A percentile compares a stretch with the other conserved stretches of the same genome.
phyloP scores from a whole-genome alignment of 2,329 filamentous ascomycete species.

The Tolypocladium paradoxum region DNA sequence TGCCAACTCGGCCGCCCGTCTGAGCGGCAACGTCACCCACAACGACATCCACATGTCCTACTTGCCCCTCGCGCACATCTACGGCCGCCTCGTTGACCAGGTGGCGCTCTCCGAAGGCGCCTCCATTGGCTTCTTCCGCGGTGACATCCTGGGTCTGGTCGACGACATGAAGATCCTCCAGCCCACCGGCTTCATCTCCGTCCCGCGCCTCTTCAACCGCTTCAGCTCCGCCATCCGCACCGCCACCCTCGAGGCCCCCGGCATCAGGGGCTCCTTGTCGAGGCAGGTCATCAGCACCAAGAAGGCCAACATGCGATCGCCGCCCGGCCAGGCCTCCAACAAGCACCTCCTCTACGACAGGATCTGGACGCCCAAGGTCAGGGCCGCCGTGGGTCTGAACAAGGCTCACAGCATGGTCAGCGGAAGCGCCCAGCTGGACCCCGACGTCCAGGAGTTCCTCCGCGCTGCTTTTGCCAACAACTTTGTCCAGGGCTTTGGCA shows the following conservation, averaged over 20 bases:
- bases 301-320: slow-evolving; percentile 63
- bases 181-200: slow-evolving; percentile 75
- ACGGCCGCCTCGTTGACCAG: slow-evolving; percentile 76
- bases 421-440: slow-evolving; percentile 85
- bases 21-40: slow-evolving; percentile 36
- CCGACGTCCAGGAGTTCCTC: slow-evolving; percentile 78
- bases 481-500: slow-evolving; percentile 80
- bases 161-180: slow-evolving; percentile 84
- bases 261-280: slow-evolving; percentile 71
- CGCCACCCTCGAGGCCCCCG: slow-evolving; percentile 66
- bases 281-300: slow-evolving; percentile 73
- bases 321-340: slow-evolving; percentile 65
- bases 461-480: slow-evolving; percentile 70
- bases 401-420: slow-evolving; percentile 64
- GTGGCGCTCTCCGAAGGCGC: slow-evolving; percentile 59
- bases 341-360: slow-evolving; percentile 70
- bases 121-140: slow-evolving; percentile 85
- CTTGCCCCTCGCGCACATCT: slow-evolving; percentile 89
- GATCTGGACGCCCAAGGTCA: slow-evolving; percentile 85
- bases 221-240: slow-evolving; percentile 76
- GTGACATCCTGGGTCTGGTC: slow-evolving; percentile 73
- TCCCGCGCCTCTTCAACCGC: slow-evolving; percentile 84
- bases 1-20: slow-evolving; percentile 51
- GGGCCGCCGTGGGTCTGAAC: slow-evolving; percentile 71
- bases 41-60: slow-evolving; percentile 70